Base-by-base conservation (phyloP, 176 grass and related monocot genomes). In the Raddia distichophylla region DNA sequence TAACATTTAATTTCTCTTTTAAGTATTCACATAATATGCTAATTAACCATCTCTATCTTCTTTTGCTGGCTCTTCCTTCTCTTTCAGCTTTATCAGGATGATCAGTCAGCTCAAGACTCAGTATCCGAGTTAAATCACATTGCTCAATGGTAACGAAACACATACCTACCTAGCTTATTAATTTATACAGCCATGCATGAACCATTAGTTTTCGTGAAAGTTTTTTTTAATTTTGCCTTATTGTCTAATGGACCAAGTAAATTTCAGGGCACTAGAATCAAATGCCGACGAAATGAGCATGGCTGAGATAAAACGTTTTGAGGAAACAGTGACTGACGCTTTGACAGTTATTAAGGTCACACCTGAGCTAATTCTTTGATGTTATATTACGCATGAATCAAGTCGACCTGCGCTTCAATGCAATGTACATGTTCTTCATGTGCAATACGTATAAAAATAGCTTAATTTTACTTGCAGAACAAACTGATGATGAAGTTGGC, bases 301-400 rank as follows among this genome's bases (percentile, higher is more conserved):
- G 12, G 6, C 52, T 4, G 19, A 80, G 37, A 37, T 84, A 69
- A 75, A n/a, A 35, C 6, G 48, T 18, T 37, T 84, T 5, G 81
- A 89, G 81, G 69, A 84, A 75, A 68, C 48, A 80, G 9, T 84
- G n/a, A 75, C 54, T 5, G 11, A 75, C 0, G 76, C 46, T 69
- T 66, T 89, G 75, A 9, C 61, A 63, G 33, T 73, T 47, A 60
- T 75, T 14, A 84, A 67, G 81, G 87, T 89, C 45, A 63, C 71
- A 19, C 16, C 5, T 2, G 33, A 62, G n/a, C 37, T 53, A 78
- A 32, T 50, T 63, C 13, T 16, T 57, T 61, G 16, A 34, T 69
- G 45, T 53, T 63, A 14, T 79, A 67, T n/a, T 8, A 67, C 35
- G 13, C 67, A 51, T 74, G 77, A 27, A 27, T 27, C 27, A 48